Percentiles rank a stretch among this genome's conserved stretches.
These are phyloP conservation scores for Candida albicans DNA, from an alignment of 1,139 yeast species.

Conservation along the genomic window DNA sequence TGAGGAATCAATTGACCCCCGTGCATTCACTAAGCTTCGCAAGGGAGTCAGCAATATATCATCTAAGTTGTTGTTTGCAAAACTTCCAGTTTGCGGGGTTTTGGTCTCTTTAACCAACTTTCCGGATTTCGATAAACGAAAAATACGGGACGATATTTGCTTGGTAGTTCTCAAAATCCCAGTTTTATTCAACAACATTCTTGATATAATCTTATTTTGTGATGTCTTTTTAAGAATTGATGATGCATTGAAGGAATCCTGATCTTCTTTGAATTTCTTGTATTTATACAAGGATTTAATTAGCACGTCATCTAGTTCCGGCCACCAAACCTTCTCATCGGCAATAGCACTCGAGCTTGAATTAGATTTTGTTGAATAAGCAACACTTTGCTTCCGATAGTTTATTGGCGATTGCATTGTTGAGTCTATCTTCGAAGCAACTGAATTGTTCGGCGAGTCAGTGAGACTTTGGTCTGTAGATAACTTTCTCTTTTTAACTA, in stretches of 20 bases:
- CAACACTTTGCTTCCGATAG: slow-evolving; percentile 15
- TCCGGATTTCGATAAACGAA: slow-evolving; percentile 24
- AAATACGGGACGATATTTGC: slow-evolving; percentile 40
- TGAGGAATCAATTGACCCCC: slow-evolving; percentile 16
- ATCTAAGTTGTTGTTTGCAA: slow-evolving; percentile 21
- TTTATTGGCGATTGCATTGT: slow-evolving; percentile 35
- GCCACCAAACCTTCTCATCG: slow-evolving; percentile 39
- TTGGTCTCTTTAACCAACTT: slow-evolving; percentile 15
- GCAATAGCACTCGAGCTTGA: slow-evolving; percentile 12
- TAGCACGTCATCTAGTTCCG: slow-evolving; percentile 38
- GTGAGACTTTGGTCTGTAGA: slow-evolving; percentile 10
- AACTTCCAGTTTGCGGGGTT: slow-evolving; percentile 14
- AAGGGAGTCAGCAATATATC: slow-evolving; percentile 28
- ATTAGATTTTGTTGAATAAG: slow-evolving; percentile 9
- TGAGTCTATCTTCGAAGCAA: slow-evolving; percentile 40
- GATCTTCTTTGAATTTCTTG: slow-evolving; percentile 32
- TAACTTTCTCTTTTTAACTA: slow-evolving; percentile 11
- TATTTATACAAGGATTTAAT: slow-evolving; percentile 39
- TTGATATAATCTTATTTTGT: slow-evolving; percentile 43
- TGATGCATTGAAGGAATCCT: slow-evolving; percentile 20
- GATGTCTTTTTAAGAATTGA: slow-evolving; percentile 34
- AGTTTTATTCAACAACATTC: slow-evolving; percentile 42
- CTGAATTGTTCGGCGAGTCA: slow-evolving; percentile 38
- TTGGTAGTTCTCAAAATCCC: slow-evolving; percentile 40
- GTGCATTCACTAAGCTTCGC: slow-evolving; percentile 21